Evolutionary conservation across 306 rosid species (phyloP).

Genomic region (Trifolium dubium): DNA sequence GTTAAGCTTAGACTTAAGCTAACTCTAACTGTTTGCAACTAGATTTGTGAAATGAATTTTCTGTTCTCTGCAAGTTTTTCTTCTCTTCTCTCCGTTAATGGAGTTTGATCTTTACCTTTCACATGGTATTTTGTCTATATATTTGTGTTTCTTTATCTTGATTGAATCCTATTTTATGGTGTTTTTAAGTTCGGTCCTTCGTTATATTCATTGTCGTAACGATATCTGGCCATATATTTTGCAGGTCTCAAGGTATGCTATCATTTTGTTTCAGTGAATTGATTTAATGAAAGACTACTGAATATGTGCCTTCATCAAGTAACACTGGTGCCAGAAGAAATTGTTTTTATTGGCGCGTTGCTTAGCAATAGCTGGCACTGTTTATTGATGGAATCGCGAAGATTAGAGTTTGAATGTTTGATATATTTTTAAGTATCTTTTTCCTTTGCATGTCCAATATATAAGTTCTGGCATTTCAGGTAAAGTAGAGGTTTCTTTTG

Average conservation of each 20-base stretch:
- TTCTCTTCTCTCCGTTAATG: too few relatives aligned
- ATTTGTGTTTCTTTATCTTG: conserved; percentile 8
- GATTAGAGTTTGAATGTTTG: conserved; percentile 24
- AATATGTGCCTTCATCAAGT: conserved; percentile 38
- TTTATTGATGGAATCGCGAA: conserved; percentile 11
- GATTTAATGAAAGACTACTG: conserved; percentile 31
- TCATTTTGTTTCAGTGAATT: conserved; percentile 49
- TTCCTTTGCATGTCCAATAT: conserved; percentile 42
- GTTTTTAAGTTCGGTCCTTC: conserved; percentile 30
- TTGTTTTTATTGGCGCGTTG: conserved; percentile 21
- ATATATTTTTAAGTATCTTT: conserved; percentile 8
- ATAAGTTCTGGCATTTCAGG: conserved; percentile 61
- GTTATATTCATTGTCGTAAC: conserved; percentile 33
- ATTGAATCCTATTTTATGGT: conserved; percentile 22
- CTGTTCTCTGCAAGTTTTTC: too few relatives aligned
- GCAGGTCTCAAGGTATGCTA: conserved; percentile 96
- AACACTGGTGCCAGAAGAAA: conserved; percentile 34
- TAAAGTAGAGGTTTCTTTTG: conserved; percentile 72
- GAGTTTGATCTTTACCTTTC: too few relatives aligned
- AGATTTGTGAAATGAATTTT: too few relatives aligned
- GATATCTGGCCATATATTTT: conserved; percentile 46
- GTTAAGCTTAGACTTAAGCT: too few relatives aligned
- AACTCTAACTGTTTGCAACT: too few relatives aligned
- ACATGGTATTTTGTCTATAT: not conserved
- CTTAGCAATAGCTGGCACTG: conserved; percentile 14